Evolutionary conservation across 2,329 filamentous ascomycete species (phyloP), one percentile per base, ranked within the genome.

Genomic region (Aspergillus pseudoviridinutans): DNA sequence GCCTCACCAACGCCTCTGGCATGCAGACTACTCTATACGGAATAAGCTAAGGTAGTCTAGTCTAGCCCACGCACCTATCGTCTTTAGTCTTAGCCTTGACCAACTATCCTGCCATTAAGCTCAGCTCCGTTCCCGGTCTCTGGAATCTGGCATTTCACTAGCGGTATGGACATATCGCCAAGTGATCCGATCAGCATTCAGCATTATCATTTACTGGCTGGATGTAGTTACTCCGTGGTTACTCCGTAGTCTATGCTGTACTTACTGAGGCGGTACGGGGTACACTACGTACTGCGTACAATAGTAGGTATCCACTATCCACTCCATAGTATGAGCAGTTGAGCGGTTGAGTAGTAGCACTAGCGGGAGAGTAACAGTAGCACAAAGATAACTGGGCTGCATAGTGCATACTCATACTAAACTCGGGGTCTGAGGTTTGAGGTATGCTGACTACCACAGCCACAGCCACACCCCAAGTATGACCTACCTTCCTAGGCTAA

Each of bases 51-150:
- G 28, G 28, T 29, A 4, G 8, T 7, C 3, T 12, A 12, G 28
- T 35, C 12, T 35, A 38, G 32, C n/a, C 53, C 58, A 58, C 55
- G 28, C 22, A 22, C 22, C 22, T 22, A 22, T 22, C 22, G 22
- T 22, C 22, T 22, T 22, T 22, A 22, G 22, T 29, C n/a, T 44
- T 8, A 10, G n/a, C n/a, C n/a, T 10, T 29, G 9, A 29, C 28
- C 28, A 29, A 29, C 28, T 29, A 29, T 12, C 17, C 20, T 14
- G 12, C 22, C 56, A 44, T 53, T 54, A 55, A 56, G 54, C 54
- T 58, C 54, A 57, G 25, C 7, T 51, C 52, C 27, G 24, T 58
- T 55, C 60, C 60, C n/a, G 60, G 60, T 62, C 54, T 55, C 60
- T 61, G 60, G 60, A 58, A 62, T 56, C 5, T 35, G 14, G 32